These are phyloP conservation scores for Cyclotella atomus DNA, from an alignment of 108 stramenopile genomes.

Conservation along the genomic window DNA sequence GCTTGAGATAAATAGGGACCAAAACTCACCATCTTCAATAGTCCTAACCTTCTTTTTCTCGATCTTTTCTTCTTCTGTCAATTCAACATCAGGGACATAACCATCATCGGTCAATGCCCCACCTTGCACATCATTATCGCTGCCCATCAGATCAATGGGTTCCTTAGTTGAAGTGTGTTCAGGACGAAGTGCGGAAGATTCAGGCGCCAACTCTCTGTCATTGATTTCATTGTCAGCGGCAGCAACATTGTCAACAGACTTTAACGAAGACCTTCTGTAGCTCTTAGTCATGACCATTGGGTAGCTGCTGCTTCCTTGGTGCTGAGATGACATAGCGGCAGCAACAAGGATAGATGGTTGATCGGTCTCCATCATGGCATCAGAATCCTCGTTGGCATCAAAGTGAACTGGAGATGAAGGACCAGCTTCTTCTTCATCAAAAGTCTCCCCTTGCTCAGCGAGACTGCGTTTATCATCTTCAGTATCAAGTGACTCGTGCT, in stretches of 20 bases:
- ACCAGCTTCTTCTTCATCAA: constrained; percentile 27
- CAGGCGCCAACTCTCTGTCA: constrained; percentile 23
- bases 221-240: constrained; percentile 23
- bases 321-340: constrained; percentile 52
- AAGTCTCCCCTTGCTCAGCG: constrained; percentile 41
- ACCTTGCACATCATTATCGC: constrained; percentile 50
- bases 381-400: neutral
- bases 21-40: constrained; percentile 15
- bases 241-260: constrained; percentile 40
- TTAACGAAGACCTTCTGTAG: constrained; percentile 5
- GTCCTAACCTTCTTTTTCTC: constrained; percentile 1
- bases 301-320: constrained; percentile 23
- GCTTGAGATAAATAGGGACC: no score
- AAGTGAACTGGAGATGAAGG: neutral
- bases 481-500: constrained; percentile 49
- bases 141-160: constrained; percentile 16
- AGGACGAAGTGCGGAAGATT: constrained; percentile 28
- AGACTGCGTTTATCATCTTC: constrained; percentile 52
- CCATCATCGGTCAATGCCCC: constrained; percentile 38
- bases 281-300: constrained; percentile 7
- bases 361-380: constrained; percentile 8
- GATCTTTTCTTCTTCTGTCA: constrained; percentile 25
- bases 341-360: constrained; percentile 50
- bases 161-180: constrained; percentile 3
- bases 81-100: constrained; percentile 42